phyloP scores from a whole-genome alignment of 176 grass and related monocot species.

The Urochloa ruziziensis region DNA sequence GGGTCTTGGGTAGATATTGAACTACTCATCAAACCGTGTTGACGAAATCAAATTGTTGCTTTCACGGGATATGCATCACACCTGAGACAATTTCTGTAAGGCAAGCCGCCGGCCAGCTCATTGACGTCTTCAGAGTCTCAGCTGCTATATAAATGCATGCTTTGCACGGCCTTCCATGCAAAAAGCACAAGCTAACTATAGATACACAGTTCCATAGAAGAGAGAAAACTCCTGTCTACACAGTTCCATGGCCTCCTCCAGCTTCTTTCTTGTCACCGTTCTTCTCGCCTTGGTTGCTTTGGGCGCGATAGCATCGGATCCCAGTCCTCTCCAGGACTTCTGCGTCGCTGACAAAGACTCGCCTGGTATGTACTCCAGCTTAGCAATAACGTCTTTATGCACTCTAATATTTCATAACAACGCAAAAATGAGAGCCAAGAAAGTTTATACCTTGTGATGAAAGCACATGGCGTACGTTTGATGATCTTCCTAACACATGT shows the following conservation, averaged over 20 bases:
- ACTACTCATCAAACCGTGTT: not conserved
- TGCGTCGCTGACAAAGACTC: conserved; percentile 9
- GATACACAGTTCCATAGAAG: not conserved
- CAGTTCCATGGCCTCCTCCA: not conserved
- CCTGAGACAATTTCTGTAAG: not conserved
- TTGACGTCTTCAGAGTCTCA: not conserved
- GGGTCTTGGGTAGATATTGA: not conserved
- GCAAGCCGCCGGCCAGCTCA: not conserved
- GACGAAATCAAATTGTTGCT: not conserved
- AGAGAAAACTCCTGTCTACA: not conserved
- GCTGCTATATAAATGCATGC: not conserved
- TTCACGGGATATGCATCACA: not conserved
- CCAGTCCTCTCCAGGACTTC: conserved; percentile 7
- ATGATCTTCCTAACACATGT: not conserved
- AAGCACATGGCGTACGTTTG: too few species aligned
- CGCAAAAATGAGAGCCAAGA: too few species aligned
- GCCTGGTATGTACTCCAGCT: not conserved
- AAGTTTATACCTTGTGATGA: too few species aligned
- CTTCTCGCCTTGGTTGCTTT: not conserved
- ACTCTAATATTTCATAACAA: not conserved
- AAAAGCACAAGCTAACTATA: not conserved
- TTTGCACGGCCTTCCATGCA: not conserved
- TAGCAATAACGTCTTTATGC: not conserved
- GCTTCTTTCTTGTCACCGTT: not conserved
- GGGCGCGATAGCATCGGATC: not conserved